These are phyloP conservation scores for Carex parvula DNA, from an alignment of 176 grass and related monocot species.

Conservation along the genomic window DNA sequence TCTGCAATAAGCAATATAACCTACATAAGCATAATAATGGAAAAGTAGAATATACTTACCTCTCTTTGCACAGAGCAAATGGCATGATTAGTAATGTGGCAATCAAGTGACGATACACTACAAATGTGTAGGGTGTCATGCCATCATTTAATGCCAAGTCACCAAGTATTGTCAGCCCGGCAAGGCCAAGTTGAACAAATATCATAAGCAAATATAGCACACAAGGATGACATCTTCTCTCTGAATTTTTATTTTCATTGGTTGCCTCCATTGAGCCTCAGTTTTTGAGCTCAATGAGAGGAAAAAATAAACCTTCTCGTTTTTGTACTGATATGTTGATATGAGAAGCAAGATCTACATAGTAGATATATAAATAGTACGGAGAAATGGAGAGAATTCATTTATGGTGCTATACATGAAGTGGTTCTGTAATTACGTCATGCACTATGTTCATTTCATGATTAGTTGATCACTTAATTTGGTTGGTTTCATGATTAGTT, in stretches of 20 bases:
- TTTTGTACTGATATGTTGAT: not conserved
- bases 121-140: conserved; percentile 33
- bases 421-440: not conserved
- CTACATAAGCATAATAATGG: not conserved
- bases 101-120: conserved; percentile 31
- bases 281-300: conserved; percentile 1
- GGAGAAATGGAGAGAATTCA: not conserved
- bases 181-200: conserved; percentile 26
- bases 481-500: conserved; percentile 5
- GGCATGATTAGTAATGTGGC: conserved; percentile 22
- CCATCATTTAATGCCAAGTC: conserved; percentile 33
- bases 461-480: conserved; percentile 14
- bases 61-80: conserved; percentile 28
- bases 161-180: conserved; percentile 24
- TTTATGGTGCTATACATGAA: not conserved
- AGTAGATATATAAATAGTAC: conserved; percentile 14
- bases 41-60: conserved; percentile 1
- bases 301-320: not conserved
- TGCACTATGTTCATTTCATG: not conserved
- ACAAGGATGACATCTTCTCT: conserved; percentile 20
- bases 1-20: not conserved
- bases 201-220: conserved; percentile 28
- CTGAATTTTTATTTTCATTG: not conserved
- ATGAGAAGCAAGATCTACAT: not conserved
- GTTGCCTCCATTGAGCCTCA: conserved; percentile 19